Evolutionary conservation across 352 stramenopile genomes (phyloP).

Genomic region (Pythium apleroticum): DNA sequence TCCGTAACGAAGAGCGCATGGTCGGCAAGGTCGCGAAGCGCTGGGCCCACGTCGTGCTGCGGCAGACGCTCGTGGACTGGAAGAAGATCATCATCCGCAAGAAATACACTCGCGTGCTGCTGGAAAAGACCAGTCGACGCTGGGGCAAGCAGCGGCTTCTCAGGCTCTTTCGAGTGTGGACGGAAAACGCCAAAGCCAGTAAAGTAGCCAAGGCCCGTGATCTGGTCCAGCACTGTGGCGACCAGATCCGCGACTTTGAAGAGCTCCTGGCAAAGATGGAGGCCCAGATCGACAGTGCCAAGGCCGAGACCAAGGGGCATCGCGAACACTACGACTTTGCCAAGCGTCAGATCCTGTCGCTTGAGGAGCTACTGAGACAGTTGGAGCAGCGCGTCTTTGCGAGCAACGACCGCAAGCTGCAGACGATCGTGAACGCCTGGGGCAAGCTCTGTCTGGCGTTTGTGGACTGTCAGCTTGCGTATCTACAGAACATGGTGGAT

Average conservation of each 20-base stretch:
- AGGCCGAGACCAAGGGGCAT: conserved; percentile 43
- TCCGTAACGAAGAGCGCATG: conserved; percentile 65
- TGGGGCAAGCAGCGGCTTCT: conserved; percentile 52
- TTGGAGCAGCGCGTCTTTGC: conserved; percentile 45
- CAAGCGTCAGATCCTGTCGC: conserved; percentile 51
- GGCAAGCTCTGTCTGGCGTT: conserved; percentile 53
- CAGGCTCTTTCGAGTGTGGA: conserved; percentile 49
- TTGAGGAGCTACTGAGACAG: conserved; percentile 57
- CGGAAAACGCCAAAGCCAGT: conserved; percentile 34
- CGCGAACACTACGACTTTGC: conserved; percentile 63
- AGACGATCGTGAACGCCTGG: conserved; percentile 68
- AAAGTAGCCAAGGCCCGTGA: conserved; percentile 36
- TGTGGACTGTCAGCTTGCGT: conserved; percentile 52
- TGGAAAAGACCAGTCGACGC: conserved; percentile 53
- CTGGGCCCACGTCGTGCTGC: conserved; percentile 49
- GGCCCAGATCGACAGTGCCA: conserved; percentile 50
- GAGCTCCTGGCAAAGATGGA: conserved; percentile 52
- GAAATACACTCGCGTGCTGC: conserved; percentile 69
- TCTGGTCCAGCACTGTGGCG: conserved; percentile 47
- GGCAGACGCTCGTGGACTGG: conserved; percentile 65
- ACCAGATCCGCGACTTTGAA: conserved; percentile 50
- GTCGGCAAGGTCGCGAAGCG: conserved; percentile 54
- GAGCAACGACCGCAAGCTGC: conserved; percentile 59
- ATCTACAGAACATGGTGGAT: conserved; percentile 64
- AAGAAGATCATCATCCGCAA: conserved; percentile 72